Evolutionary conservation across 164 flowering plant species (phyloP), one percentile per base, ranked within the genome.

Genomic region (Liriodendron chinense): DNA sequence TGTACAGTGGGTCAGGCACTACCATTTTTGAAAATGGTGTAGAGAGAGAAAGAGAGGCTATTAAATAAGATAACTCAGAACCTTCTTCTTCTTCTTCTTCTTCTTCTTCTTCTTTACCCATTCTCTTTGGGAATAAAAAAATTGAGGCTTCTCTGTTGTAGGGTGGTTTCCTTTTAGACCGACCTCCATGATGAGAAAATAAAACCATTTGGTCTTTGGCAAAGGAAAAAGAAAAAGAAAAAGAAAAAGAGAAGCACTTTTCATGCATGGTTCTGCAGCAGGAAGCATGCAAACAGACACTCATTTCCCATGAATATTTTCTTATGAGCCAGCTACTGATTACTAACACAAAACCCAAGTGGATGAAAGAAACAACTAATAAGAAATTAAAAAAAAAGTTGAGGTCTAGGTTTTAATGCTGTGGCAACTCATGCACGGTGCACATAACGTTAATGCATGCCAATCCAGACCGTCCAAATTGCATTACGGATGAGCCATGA

Each of bases 61-160:
- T 34, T 34, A 34, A 34, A 34, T 34, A 34, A 34, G 43, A 34
- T 34, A 34, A 34, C 43, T 3, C 12, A 3, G 59, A 53, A 76
- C 53, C 77, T 79, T 64, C 70, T 78, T 80, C 22, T 34, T 80
- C 70, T 80, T 72, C 66, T 80, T 78, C 75, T 64, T 22, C 77
- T 79, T 64, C 70, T 78, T 80, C 22, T 34, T 80, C 70, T 80
- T 72, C 66, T 80, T 78, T 75, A n/a, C n/a, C n/a, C n/a, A n/a
- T 64, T 22, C 13, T 21, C 22, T 1, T 64, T 64, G 67, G 78
- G 66, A 74, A 74, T 66, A 74, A 63, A 47, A 48, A 70, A 73
- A 75, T 62, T 70, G 77, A n/a, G 69, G 68, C 79, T n/a, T n/a
- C 73, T 72, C 68, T 68, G 61, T 65, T 74, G 59, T 49, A 43